Percentiles rank a stretch among this genome's conserved stretches.
Evolutionary conservation across 306 rosid genomes (phyloP).

Genomic region (Sindora glabra): DNA sequence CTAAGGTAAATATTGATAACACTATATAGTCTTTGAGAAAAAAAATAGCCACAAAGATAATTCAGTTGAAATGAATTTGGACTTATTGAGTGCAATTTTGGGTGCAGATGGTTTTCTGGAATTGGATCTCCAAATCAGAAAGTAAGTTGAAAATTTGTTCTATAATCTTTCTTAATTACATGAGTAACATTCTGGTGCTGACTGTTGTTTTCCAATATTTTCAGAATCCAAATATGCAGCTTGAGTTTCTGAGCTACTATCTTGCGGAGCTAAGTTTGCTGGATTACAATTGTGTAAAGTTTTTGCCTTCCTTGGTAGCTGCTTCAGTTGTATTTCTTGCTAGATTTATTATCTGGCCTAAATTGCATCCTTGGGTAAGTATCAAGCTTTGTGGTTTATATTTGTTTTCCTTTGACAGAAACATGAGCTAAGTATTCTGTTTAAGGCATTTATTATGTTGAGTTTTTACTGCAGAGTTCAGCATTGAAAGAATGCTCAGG

Average conservation of each 20-base stretch:
- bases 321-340: constrained; percentile 63
- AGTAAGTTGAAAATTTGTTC: constrained; percentile 22
- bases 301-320: constrained; percentile 78
- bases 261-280: constrained; percentile 81
- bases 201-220: no score
- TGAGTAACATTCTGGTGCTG: no score
- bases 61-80: no score
- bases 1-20: constrained; percentile 48
- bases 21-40: no score
- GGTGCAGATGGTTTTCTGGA: constrained; percentile 44
- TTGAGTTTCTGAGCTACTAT: constrained; percentile 58
- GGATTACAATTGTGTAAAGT: constrained; percentile 52
- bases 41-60: no score
- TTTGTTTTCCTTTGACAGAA: background rate
- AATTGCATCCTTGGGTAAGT: constrained; percentile 71
- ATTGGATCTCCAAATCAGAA: constrained; percentile 27
- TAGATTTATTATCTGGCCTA: constrained; percentile 44
- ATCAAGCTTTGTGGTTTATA: background rate
- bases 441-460: background rate
- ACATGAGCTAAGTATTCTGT: background rate
- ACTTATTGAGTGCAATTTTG: background rate
- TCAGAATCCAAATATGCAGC: constrained; percentile 43
- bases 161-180: background rate
- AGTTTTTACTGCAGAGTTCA: constrained; percentile 32
- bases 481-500: no score